Evolutionary conservation across 148 eudicot species (phyloP), one percentile per base, ranked within the genome.

Genomic region (Cornus suecica): DNA sequence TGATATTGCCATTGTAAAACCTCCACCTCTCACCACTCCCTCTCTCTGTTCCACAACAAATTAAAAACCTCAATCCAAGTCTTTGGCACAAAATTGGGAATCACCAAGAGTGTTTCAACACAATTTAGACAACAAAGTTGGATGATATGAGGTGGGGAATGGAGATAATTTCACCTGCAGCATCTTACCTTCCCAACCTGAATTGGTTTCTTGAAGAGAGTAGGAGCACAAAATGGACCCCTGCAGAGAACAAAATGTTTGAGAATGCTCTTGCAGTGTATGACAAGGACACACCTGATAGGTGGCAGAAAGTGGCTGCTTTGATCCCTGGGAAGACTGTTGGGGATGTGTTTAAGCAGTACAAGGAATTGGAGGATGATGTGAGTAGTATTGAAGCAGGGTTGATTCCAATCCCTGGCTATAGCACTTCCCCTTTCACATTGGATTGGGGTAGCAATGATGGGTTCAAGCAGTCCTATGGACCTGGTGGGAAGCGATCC

Each of bases 381-480:
- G 93, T 95, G 14, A 86, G 90, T 73, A 88, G 86, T 61, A 95
- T 95, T 10, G 99, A 95, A 74, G 97, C 97, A 31, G 99, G 99
- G 32, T 77, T 89, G 6, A 34, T 88, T 31, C 92, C 97, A 9
- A 80, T 84, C 65, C 91, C 92, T 56, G 91, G 91, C 0, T 95
- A 92, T 80, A 72, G 72, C 15, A 23, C 82, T 1, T 82, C 89
- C 16, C 84, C 88, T 77, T 88, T 92, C 71, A 90, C 94, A 24
- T 77, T 94, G 54, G 98, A 91, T 52, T 94, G 97, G 97, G 97
- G 92, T 64, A 79, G 80, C 69, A 73, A 79, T 83, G 92, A 86
- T 81, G 92, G 88, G 11, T 83, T 78, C 65, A 88, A 62, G 72
- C 87, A 81, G 52, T 65, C 84, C 32, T 86, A 79, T 64, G 69